Evolutionary conservation across 2,329 filamentous ascomycete genomes (phyloP).

Genomic region (Trichothecium sympodiale): DNA sequence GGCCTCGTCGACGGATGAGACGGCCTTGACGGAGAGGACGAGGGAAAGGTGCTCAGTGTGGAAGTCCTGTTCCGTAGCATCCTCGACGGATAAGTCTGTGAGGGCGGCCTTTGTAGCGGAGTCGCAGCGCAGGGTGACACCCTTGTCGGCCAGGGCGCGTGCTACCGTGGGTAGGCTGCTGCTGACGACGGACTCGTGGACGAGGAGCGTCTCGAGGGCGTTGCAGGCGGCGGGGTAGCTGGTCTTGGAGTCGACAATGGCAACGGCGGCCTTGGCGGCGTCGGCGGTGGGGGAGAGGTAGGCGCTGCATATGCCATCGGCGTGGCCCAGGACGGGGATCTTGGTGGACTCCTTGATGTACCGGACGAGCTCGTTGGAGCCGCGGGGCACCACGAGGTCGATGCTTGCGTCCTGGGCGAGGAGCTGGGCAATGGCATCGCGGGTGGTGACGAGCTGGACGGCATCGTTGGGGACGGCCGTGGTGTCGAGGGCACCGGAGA

Average conservation of each 20-base stretch:
- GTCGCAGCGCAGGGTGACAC: constrained; percentile 79
- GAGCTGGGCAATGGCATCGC: constrained; percentile 83
- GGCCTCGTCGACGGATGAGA: constrained; percentile 57
- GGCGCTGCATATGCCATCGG: constrained; percentile 81
- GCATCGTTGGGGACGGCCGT: constrained; percentile 75
- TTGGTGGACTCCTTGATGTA: constrained; percentile 85
- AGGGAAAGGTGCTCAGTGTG: constrained; percentile 84
- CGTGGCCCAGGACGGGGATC: constrained; percentile 92
- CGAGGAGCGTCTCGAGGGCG: constrained; percentile 80
- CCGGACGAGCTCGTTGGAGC: constrained; percentile 79
- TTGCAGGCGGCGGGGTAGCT: constrained; percentile 96
- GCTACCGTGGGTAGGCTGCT: constrained; percentile 62
- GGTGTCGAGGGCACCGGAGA: constrained; percentile 62
- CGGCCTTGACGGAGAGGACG: constrained; percentile 71
- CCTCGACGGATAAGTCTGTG: constrained; percentile 41
- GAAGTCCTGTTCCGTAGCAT: constrained; percentile 62
- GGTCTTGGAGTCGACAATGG: constrained; percentile 85
- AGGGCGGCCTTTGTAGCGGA: constrained; percentile 53
- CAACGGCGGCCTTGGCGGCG: constrained; percentile 55
- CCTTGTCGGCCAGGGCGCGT: constrained; percentile 60
- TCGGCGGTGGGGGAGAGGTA: constrained; percentile 78
- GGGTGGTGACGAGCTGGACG: constrained; percentile 86
- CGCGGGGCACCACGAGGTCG: constrained; percentile 88
- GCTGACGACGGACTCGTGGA: constrained; percentile 59
- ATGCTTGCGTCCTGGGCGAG: constrained; percentile 77